Conservation (phyloP, 208 protist genomes). For the Blastocrithidia nonstop region DNA sequence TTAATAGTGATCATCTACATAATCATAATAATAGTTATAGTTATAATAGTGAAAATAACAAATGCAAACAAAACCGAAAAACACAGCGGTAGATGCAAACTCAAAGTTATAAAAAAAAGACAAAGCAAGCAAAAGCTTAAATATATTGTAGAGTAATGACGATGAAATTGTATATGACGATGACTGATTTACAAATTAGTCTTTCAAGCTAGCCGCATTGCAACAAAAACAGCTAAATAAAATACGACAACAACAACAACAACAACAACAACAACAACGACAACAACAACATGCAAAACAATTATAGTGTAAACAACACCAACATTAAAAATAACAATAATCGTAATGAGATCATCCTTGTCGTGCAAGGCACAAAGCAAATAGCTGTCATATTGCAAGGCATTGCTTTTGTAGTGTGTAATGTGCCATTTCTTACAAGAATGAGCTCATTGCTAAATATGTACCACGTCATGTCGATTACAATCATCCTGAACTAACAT, state of each 20-base stretch:
- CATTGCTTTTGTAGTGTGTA: slow-evolving; percentile 53
- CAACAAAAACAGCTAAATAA: slow-evolving; percentile 20
- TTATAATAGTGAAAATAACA: not conserved
- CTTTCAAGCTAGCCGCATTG: slow-evolving; percentile 31
- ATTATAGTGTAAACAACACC: too few species aligned
- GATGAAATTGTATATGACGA: slow-evolving; percentile 53
- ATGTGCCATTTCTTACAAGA: slow-evolving; percentile 26
- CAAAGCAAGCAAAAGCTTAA: too few species aligned
- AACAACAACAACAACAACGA: slow-evolving; percentile 2
- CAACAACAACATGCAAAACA: not conserved
- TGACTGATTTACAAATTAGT: slow-evolving; percentile 29
- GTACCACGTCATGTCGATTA: slow-evolving; percentile 14
- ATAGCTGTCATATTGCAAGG: too few species aligned
- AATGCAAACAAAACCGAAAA: too few species aligned
- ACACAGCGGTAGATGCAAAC: too few species aligned
- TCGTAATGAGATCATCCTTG: too few species aligned
- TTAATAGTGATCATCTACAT: not conserved
- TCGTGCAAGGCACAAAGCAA: too few species aligned
- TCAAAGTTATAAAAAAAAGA: too few species aligned
- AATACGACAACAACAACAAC: slow-evolving; percentile 8
- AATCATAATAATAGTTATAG: not conserved
- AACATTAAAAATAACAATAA: not conserved
- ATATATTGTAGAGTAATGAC: slow-evolving; percentile 6
- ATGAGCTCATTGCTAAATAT: slow-evolving; percentile 8
- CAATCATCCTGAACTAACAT: slow-evolving; percentile 18